Conservation (phyloP, 1,284 basidiomycete species). For the Bjerkandera adusta region DNA sequence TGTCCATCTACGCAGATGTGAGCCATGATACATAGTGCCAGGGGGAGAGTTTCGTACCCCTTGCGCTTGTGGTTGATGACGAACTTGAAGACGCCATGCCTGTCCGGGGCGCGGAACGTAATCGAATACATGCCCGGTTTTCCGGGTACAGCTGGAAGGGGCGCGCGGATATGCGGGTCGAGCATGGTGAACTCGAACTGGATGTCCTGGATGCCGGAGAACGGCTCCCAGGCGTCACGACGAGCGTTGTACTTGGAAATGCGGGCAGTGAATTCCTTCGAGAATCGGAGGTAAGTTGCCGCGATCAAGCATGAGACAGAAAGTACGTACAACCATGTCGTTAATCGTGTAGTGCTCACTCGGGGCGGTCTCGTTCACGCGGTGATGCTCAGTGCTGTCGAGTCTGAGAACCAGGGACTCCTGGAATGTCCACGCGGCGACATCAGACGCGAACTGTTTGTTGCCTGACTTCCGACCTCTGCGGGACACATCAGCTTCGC, state of each 20-base stretch:
- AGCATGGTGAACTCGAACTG: constrained; percentile 98
- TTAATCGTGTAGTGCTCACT: constrained; percentile 82
- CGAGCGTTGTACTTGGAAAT: constrained; percentile 64
- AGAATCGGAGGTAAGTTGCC: background rate
- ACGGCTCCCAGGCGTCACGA: constrained; percentile 66
- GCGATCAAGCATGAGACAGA: constrained; percentile 10
- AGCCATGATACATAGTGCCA: constrained; percentile 2
- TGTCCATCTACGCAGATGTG: constrained; percentile 49
- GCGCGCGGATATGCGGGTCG: constrained; percentile 87
- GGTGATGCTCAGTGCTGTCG: constrained; percentile 73
- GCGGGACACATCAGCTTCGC: constrained; percentile 6
- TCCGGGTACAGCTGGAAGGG: constrained; percentile 54
- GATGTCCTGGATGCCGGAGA: constrained; percentile 69
- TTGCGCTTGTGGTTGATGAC: constrained; percentile 85
- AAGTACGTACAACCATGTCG: constrained; percentile 69
- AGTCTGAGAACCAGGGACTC: constrained; percentile 82
- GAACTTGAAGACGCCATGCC: constrained; percentile 98
- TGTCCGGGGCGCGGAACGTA: constrained; percentile 86
- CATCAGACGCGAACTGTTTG: constrained; percentile 66
- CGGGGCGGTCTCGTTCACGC: constrained; percentile 57
- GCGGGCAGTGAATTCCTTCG: constrained; percentile 71
- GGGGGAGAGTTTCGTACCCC: constrained; percentile 54
- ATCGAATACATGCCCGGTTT: constrained; percentile 70
- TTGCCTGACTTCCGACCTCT: constrained; percentile 75
- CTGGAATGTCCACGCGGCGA: constrained; percentile 91